phyloP scores from a whole-genome alignment of 306 rosid species.

The Casuarina cunninghamiana region DNA sequence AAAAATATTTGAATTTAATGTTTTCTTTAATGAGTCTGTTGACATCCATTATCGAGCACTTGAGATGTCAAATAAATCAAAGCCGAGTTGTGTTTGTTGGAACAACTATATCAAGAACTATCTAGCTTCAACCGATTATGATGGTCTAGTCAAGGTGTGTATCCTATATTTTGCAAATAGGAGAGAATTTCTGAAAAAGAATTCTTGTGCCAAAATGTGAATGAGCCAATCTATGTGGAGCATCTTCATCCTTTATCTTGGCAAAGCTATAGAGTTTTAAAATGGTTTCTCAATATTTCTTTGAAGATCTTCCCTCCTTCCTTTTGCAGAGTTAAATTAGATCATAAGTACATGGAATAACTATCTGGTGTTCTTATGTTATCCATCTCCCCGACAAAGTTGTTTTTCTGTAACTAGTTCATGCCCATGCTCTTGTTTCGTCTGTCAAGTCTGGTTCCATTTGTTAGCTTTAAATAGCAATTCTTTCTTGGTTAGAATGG shows the following conservation, averaged over 20 bases:
- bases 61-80: conserved; percentile 83
- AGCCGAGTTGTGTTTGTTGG: conserved; percentile 93
- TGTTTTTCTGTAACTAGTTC: background rate
- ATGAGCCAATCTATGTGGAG: conserved; percentile 2
- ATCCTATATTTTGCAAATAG: conserved; percentile 21
- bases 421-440: background rate
- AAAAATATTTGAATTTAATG: conserved; percentile 11
- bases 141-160: conserved; percentile 83
- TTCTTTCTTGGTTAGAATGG: background rate
- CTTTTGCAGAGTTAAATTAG: too few relatives aligned
- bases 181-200: background rate
- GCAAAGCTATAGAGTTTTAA: background rate
- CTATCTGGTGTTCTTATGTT: background rate
- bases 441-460: background rate
- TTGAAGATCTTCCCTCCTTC: too few relatives aligned
- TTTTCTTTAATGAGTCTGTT: conserved; percentile 35
- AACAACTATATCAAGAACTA: conserved; percentile 87
- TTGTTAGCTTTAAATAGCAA: background rate
- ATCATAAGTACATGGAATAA: background rate
- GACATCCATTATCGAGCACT: conserved; percentile 87
- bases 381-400: background rate
- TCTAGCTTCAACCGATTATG: conserved; percentile 91
- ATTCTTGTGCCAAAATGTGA: conserved; percentile 1
- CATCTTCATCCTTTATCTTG: background rate
- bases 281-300: too few relatives aligned